A percentile compares a stretch with the other conserved stretches of the same genome.
These are phyloP conservation scores for Castanea mollissima DNA, from an alignment of 306 rosid genomes.

Conservation along the genomic window DNA sequence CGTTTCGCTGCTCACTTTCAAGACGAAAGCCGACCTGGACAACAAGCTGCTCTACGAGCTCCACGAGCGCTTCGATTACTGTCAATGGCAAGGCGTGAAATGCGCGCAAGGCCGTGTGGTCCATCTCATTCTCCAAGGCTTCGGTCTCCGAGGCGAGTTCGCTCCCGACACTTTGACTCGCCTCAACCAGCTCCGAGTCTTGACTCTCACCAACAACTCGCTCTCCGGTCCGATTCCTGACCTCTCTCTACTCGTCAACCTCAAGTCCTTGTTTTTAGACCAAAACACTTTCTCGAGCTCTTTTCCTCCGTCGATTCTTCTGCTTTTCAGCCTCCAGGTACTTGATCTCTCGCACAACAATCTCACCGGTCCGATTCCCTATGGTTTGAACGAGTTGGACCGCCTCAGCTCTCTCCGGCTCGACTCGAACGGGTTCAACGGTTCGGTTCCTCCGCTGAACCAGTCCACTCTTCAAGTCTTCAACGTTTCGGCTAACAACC, in stretches of 20 bases:
- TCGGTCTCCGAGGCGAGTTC: constrained; percentile 56
- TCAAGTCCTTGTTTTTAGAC: constrained; percentile 62
- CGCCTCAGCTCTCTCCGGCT: constrained; percentile 56
- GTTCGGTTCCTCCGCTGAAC: constrained; percentile 59
- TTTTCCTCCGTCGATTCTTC: constrained; percentile 60
- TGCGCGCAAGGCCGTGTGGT: constrained; percentile 77
- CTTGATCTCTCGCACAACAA: constrained; percentile 65
- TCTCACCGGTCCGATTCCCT: constrained; percentile 59
- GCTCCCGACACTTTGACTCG: constrained; percentile 47
- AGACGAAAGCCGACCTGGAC: constrained; percentile 69
- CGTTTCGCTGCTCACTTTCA: constrained; percentile 62
- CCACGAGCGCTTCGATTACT: constrained; percentile 71
- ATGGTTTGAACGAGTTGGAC: constrained; percentile 33
- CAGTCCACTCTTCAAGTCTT: constrained; percentile 47
- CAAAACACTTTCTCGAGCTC: constrained; percentile 58
- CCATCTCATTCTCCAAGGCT: constrained; percentile 41
- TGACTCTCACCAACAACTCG: constrained; percentile 76
- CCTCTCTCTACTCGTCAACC: constrained; percentile 59
- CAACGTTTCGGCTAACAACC: constrained; percentile 58
- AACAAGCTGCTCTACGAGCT: constrained; percentile 62
- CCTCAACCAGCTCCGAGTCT: constrained; percentile 81
- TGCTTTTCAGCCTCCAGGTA: constrained; percentile 52
- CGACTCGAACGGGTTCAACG: constrained; percentile 59
- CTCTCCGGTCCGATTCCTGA: constrained; percentile 77
- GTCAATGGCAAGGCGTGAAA: constrained; percentile 87